These are phyloP conservation scores for Oehlia diaphana DNA, from an alignment of 192 early-diverging fungal species.

Conservation along the genomic window DNA sequence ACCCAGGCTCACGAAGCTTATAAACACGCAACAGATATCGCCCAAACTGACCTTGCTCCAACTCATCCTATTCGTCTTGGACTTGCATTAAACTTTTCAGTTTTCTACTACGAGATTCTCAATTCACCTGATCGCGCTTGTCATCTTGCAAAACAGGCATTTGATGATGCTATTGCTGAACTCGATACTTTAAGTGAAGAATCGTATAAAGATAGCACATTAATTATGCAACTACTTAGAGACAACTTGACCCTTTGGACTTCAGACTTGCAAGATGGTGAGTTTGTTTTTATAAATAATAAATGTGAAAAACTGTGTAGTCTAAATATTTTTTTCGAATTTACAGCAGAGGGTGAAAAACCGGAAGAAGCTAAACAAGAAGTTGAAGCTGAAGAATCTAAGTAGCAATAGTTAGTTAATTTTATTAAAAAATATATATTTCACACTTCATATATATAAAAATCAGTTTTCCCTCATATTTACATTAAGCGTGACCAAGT, in stretches of 20 bases:
- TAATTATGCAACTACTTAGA: constrained; percentile 97
- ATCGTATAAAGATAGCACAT: constrained; percentile 95
- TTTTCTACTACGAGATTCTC: constrained; percentile 98
- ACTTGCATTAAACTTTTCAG: constrained; percentile 96
- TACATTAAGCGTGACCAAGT: background rate
- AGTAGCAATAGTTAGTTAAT: constrained; percentile 15
- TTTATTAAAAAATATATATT: constrained; percentile 4
- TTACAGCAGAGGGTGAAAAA: constrained; percentile 18
- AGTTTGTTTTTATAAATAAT: background rate
- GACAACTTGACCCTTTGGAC: constrained; percentile 99
- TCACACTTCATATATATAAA: constrained; percentile 16
- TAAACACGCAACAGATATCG: constrained; percentile 89
- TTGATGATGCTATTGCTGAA: constrained; percentile 95
- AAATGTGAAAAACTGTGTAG: background rate
- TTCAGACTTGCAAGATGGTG: constrained; percentile 56
- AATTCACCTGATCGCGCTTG: constrained; percentile 94
- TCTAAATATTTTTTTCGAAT: background rate
- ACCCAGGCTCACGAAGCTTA: constrained; percentile 84
- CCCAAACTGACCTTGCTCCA: constrained; percentile 73
- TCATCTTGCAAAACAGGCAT: constrained; percentile 88
- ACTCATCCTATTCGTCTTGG: constrained; percentile 98
- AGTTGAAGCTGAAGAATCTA: constrained; percentile 27
- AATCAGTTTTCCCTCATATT: background rate
- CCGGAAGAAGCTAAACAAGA: constrained; percentile 23
- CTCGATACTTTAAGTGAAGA: constrained; percentile 91